phyloP scores from a whole-genome alignment of 2,329 filamentous ascomycete species.

The Pseudopyricularia javanii region DNA sequence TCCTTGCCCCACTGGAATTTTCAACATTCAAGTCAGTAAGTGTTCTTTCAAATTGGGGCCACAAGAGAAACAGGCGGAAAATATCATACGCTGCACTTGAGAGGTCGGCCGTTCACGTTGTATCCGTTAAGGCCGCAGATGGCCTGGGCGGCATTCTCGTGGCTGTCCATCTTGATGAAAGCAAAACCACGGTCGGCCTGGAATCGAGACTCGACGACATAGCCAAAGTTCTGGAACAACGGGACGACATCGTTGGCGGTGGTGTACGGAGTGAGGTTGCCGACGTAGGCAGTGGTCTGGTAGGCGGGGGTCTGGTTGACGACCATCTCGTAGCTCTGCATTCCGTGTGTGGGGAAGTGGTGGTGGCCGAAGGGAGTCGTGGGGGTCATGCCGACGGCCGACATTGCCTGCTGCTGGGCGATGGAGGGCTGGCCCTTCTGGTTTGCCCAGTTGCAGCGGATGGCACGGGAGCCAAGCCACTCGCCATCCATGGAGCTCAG shows the following conservation, averaged over 20 bases:
- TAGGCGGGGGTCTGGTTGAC: conserved; percentile 88
- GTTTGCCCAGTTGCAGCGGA: conserved; percentile 99
- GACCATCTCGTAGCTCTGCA: conserved; percentile 97
- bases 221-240: conserved; percentile 96
- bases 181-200: conserved; percentile 96
- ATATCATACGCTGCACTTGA: conserved; percentile 92
- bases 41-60: not conserved
- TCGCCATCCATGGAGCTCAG: conserved; percentile 97
- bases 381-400: conserved; percentile 94
- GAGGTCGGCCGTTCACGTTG: conserved; percentile 88
- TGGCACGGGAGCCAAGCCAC: conserved; percentile 95
- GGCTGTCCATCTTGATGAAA: conserved; percentile 98
- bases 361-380: conserved; percentile 94
- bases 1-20: conserved; percentile 86
- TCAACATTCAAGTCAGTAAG: conserved; percentile 16
- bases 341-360: conserved; percentile 92
- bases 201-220: conserved; percentile 93
- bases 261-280: conserved; percentile 91
- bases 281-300: conserved; percentile 98
- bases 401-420: conserved; percentile 94
- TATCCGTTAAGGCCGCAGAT: conserved; percentile 98
- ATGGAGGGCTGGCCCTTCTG: conserved; percentile 99
- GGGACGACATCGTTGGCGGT: conserved; percentile 95
- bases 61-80: conserved; percentile 1
- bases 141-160: conserved; percentile 96